phyloP scores from a whole-genome alignment of 345 rosid species.

The Microcos paniculata region DNA sequence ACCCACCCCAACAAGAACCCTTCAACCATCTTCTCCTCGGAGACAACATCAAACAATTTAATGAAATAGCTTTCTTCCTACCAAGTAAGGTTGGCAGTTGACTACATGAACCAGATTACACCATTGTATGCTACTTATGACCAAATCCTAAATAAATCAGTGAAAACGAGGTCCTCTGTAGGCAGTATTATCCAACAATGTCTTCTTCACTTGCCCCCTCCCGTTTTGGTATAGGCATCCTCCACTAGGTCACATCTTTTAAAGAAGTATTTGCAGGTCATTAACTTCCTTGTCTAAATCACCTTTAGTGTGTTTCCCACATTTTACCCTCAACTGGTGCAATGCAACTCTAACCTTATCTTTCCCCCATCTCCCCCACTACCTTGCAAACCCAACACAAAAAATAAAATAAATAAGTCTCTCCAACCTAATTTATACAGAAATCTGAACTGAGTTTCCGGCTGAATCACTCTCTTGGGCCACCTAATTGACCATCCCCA shows the following conservation, averaged over 20 bases:
- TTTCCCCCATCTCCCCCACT: not conserved
- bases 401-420: not conserved
- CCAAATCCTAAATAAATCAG: not conserved
- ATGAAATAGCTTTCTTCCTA: not conserved
- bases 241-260: not conserved
- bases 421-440: not conserved
- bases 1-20: too few relatives aligned
- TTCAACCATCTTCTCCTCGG: not conserved
- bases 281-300: not conserved
- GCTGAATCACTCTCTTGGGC: too few relatives aligned
- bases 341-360: not conserved
- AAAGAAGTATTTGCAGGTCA: not conserved
- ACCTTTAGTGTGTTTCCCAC: not conserved
- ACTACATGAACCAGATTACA: not conserved
- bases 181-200: not conserved
- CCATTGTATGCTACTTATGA: not conserved
- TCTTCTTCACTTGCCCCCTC: not conserved
- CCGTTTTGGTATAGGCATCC: not conserved
- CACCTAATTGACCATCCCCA: not conserved
- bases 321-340: not conserved
- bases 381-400: not conserved
- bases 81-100: not conserved
- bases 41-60: not conserved
- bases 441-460: not conserved
- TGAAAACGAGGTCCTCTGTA: constrained; percentile 3